A percentile compares a stretch with the other conserved stretches of the same genome.
phyloP scores from a whole-genome alignment of 2,329 filamentous ascomycete genomes.

The Fusarium foetens region DNA sequence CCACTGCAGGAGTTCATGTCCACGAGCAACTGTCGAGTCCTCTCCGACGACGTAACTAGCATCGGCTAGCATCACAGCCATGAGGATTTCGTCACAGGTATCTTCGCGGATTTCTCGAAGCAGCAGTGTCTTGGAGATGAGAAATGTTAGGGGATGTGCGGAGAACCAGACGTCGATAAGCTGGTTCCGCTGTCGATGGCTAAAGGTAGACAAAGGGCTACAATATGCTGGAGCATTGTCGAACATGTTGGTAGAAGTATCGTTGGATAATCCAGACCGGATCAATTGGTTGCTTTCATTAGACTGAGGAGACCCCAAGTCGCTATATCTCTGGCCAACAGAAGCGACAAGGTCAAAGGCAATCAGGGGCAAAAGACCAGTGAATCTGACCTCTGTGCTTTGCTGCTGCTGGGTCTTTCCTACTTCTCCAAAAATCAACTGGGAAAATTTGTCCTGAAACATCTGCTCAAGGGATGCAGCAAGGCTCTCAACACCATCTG shows the following conservation, averaged over 20 bases:
- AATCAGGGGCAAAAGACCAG: slow-evolving; percentile 45
- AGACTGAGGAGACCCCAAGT: slow-evolving; percentile 44
- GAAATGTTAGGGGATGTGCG: slow-evolving; percentile 52
- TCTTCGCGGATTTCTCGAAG: slow-evolving; percentile 51
- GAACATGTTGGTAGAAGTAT: slow-evolving; percentile 48
- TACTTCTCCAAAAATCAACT: not conserved
- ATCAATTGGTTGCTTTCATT: slow-evolving; percentile 45
- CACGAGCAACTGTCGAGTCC: slow-evolving; percentile 41
- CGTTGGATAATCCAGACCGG: slow-evolving; percentile 42
- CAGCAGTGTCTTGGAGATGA: slow-evolving; percentile 55
- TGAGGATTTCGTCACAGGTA: slow-evolving; percentile 52
- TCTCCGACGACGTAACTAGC: slow-evolving; percentile 50
- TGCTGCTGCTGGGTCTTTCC: not conserved
- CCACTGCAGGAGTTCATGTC: slow-evolving; percentile 49
- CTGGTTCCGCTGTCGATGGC: slow-evolving; percentile 48
- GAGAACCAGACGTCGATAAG: slow-evolving; percentile 56
- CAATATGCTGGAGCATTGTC: slow-evolving; percentile 36
- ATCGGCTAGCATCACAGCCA: slow-evolving; percentile 54
- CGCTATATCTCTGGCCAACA: slow-evolving; percentile 46
- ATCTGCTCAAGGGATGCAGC: slow-evolving; percentile 45
- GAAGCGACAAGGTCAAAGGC: slow-evolving; percentile 48
- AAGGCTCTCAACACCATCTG: slow-evolving; percentile 42
- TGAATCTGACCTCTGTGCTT: slow-evolving; percentile 34
- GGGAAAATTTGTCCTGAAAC: slow-evolving; percentile 46
- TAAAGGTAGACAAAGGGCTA: slow-evolving; percentile 46